Conservation (phyloP, 1,139 yeast genomes). For the Yueomyces sp. region DNA sequence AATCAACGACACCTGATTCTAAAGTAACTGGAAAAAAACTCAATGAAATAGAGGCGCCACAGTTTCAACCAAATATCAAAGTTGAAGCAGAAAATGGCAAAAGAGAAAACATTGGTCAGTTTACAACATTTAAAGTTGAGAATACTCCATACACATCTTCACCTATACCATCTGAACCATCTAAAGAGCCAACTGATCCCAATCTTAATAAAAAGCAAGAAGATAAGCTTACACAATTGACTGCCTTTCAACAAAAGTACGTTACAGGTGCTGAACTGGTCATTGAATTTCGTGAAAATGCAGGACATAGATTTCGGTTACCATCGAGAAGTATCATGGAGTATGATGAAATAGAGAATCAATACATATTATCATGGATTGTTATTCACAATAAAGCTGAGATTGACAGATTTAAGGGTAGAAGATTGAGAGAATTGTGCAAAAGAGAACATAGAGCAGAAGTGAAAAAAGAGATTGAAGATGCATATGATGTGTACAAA, state of each 20-base stretch:
- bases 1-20: slow-evolving; percentile 1
- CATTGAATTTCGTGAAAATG: slow-evolving; percentile 74
- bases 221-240: slow-evolving; percentile 35
- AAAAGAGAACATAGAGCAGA: slow-evolving; percentile 8
- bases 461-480: slow-evolving; percentile 8
- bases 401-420: slow-evolving; percentile 13
- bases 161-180: not conserved
- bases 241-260: slow-evolving; percentile 67
- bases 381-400: slow-evolving; percentile 20
- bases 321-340: slow-evolving; percentile 75
- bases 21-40: not conserved
- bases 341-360: slow-evolving; percentile 26
- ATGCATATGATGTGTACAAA: slow-evolving; percentile 13
- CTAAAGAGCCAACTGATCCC: not conserved
- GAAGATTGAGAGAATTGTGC: slow-evolving; percentile 12
- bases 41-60: not conserved
- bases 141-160: not conserved
- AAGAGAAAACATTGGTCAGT: not conserved
- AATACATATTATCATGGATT: slow-evolving; percentile 22
- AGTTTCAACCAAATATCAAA: too few relatives aligned
- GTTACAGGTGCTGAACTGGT: slow-evolving; percentile 58
- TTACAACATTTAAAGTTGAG: not conserved
- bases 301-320: slow-evolving; percentile 57
- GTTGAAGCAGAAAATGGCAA: not conserved
- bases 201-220: slow-evolving; percentile 6